Percentiles rank a stretch among this genome's conserved stretches.
These are phyloP conservation scores for Cadophora sp. DNA, from an alignment of 2,329 filamentous ascomycete genomes.

Conservation along the genomic window DNA sequence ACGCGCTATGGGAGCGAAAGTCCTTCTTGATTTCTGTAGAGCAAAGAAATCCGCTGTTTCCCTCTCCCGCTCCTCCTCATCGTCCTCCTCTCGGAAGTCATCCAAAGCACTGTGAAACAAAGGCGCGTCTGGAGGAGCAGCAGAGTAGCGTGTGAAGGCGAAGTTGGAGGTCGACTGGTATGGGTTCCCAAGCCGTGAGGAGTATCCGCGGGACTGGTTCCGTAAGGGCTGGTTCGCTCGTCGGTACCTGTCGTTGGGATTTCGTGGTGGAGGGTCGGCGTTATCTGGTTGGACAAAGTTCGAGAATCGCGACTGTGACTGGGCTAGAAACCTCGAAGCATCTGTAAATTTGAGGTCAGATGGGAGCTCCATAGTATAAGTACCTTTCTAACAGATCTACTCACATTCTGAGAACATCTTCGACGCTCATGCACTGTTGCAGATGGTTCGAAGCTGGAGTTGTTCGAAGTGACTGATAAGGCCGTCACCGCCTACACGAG, in stretches of 20 bases:
- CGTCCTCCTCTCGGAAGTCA: slow-evolving; percentile 91
- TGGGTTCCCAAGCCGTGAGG: slow-evolving; percentile 66
- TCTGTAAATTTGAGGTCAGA: slow-evolving; percentile 59
- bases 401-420: slow-evolving; percentile 48
- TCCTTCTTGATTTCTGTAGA: slow-evolving; percentile 84
- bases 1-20: slow-evolving; percentile 79
- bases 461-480: slow-evolving; percentile 15
- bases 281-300: slow-evolving; percentile 69
- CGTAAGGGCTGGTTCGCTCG: slow-evolving; percentile 39
- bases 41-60: slow-evolving; percentile 96
- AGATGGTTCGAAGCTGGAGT: slow-evolving; percentile 21
- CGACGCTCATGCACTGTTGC: slow-evolving; percentile 22
- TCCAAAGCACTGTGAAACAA: slow-evolving; percentile 94
- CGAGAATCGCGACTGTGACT: slow-evolving; percentile 91
- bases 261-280: slow-evolving; percentile 48
- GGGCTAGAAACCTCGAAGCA: slow-evolving; percentile 94
- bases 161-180: slow-evolving; percentile 79
- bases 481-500: slow-evolving; percentile 21
- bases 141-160: slow-evolving; percentile 79
- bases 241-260: slow-evolving; percentile 44
- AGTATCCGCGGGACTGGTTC: slow-evolving; percentile 39
- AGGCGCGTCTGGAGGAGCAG: slow-evolving; percentile 78
- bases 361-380: background rate
- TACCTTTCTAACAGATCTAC: slow-evolving; percentile 22
- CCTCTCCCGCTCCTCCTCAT: slow-evolving; percentile 86